Conservation (phyloP, 768 basidiomycete genomes). For the Multifurca ochricompacta region DNA sequence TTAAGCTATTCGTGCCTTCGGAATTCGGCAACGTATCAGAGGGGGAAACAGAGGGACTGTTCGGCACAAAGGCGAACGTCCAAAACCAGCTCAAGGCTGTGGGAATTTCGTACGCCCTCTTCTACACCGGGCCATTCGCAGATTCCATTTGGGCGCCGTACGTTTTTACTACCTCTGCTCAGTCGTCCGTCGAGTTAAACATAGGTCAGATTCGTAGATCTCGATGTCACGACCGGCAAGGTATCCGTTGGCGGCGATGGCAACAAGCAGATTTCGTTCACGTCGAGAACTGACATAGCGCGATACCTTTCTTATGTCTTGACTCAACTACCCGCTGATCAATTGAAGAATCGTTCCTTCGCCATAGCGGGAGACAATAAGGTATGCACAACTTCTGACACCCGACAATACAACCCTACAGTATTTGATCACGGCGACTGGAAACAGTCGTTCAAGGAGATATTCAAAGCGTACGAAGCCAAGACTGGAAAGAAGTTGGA, state of each 20-base stretch:
- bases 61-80: neutral
- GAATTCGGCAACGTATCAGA: constrained; percentile 11
- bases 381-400: constrained; percentile 4
- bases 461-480: constrained; percentile 18
- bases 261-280: constrained; percentile 18
- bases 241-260: constrained; percentile 18
- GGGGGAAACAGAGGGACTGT: constrained; percentile 10
- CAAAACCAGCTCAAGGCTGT: constrained; percentile 7
- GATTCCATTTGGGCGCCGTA: constrained; percentile 10
- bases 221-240: constrained; percentile 15
- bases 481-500: constrained; percentile 21
- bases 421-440: neutral
- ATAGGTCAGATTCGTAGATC: neutral
- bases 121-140: constrained; percentile 19
- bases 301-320: constrained; percentile 18
- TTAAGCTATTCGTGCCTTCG: constrained; percentile 13
- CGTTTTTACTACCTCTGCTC: neutral
- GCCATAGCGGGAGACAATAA: constrained; percentile 8
- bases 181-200: neutral
- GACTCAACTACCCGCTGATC: constrained; percentile 14
- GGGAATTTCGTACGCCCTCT: constrained; percentile 15
- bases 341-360: constrained; percentile 8
- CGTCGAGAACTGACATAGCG: constrained; percentile 17
- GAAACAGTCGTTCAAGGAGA: constrained; percentile 19
- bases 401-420: neutral